Percentiles rank a stretch among this genome's conserved stretches.
phyloP scores from a whole-genome alignment of 768 basidiomycete species.

The Cyathus striatus region DNA sequence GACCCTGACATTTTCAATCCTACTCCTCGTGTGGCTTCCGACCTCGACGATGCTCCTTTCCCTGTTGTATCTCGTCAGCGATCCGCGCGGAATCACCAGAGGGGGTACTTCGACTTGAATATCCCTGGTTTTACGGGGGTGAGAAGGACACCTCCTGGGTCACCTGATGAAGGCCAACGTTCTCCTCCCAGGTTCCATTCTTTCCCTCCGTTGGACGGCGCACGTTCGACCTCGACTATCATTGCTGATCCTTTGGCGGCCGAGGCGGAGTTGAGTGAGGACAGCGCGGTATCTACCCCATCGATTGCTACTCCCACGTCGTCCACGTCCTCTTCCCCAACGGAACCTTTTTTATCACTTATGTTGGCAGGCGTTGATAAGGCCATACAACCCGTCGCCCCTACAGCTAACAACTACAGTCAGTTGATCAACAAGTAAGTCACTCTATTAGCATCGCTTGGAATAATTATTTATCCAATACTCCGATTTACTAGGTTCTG shows the following conservation, averaged over 20 bases:
- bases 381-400: slow-evolving; percentile 16
- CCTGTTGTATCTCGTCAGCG: slow-evolving; percentile 11
- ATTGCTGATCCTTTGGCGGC: slow-evolving; percentile 1
- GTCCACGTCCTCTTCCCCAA: slow-evolving; percentile 33
- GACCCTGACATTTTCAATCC: slow-evolving; percentile 24
- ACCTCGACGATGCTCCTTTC: slow-evolving; percentile 23
- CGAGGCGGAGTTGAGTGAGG: slow-evolving; percentile 15
- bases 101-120: slow-evolving; percentile 48
- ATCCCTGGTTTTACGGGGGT: slow-evolving; percentile 21
- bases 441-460: neutral
- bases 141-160: slow-evolving; percentile 45
- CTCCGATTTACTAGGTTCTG: slow-evolving; percentile 53
- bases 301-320: slow-evolving; percentile 37
- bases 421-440: slow-evolving; percentile 64
- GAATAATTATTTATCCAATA: slow-evolving; percentile 6
- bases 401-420: slow-evolving; percentile 45
- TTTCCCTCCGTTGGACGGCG: slow-evolving; percentile 20
- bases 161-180: slow-evolving; percentile 22
- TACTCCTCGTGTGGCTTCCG: slow-evolving; percentile 11
- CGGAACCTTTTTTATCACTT: slow-evolving; percentile 9
- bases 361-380: slow-evolving; percentile 7
- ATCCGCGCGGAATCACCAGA: slow-evolving; percentile 46
- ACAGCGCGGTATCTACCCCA: slow-evolving; percentile 40
- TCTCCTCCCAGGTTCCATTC: neutral
- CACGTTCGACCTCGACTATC: neutral